Base-by-base conservation (phyloP, 2,329 filamentous ascomycete species). In the Penicillium sp. region DNA sequence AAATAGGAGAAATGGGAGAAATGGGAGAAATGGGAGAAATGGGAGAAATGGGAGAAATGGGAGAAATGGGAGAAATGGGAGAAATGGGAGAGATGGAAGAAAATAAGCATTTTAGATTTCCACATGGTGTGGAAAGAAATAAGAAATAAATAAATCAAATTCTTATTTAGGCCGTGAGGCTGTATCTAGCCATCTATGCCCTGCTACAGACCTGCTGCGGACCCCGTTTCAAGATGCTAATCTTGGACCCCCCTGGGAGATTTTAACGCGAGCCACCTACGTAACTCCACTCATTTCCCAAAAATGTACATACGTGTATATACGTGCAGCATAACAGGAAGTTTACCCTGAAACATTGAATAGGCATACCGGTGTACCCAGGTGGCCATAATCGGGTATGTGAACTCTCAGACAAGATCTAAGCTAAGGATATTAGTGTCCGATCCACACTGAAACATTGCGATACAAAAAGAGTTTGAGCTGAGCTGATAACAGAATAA, bases 381-480 rank as follows among this genome's bases (percentile, higher is more conserved):
- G 27, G 27, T n/a, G 11, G 6, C 15, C 33, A 39, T 27, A n/a
- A 16, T 5, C 15, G 5, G 21, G 33, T 49, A 39, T 49, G 47
- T 29, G 34, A 49, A 7, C 23, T 38, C 46, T 27, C 51, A 59
- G 11, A 27, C 33, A 58, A 63, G 62, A 58, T 61, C 59, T 46
- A 41, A 51, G 46, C 51, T 60, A 61, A 60, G 53, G 55, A 58
- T 38, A 34, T 61, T 65, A 60, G 62, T 53, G 55, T 63, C 60
- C 50, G 56, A 59, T 64, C 63, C 62, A 65, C 62, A 56, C 52
- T 65, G 62, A 66, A 61, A 66, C 64, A 65, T 59, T 63, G 48
- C 59, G 60, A 65, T 53, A 33, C 10, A 33, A 47, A 47, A 36
- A 47, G 45, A 4, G 45, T 25, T n/a, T 34, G 21, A 34, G 27